Percentiles rank a stretch among this genome's conserved stretches.
Evolutionary conservation across 768 basidiomycete genomes (phyloP).

Genomic region (Termitomyces sp.): DNA sequence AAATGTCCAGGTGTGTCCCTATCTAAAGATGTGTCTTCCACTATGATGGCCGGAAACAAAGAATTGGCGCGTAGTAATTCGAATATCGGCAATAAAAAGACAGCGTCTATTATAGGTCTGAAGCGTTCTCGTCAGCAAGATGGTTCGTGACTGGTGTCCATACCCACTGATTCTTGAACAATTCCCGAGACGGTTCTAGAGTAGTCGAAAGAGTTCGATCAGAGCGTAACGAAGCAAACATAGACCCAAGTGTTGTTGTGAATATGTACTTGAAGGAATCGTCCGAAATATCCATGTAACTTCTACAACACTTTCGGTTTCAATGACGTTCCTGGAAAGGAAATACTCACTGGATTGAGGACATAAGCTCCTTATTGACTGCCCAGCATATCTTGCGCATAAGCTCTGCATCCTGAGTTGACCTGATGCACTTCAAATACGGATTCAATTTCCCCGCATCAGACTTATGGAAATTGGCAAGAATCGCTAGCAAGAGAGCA

Average conservation of each 20-base stretch:
- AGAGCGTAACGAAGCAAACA: conserved; percentile 51
- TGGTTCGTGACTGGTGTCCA: background rate
- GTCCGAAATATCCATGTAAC: conserved; percentile 53
- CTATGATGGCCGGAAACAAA: conserved; percentile 44
- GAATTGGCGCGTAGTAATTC: conserved; percentile 56
- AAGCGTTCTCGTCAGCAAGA: background rate
- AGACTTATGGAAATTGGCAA: conserved; percentile 72
- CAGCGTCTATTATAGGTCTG: conserved; percentile 62
- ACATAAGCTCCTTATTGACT: conserved; percentile 46
- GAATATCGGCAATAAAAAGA: conserved; percentile 56
- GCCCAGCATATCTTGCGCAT: conserved; percentile 61
- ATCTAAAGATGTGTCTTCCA: conserved; percentile 30
- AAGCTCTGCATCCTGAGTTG: conserved; percentile 43
- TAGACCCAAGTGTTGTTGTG: conserved; percentile 45
- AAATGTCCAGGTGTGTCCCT: conserved; percentile 16
- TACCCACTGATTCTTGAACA: conserved; percentile 56
- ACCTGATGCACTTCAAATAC: conserved; percentile 52
- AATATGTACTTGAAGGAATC: conserved; percentile 50
- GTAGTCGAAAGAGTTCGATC: conserved; percentile 50
- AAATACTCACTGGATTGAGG: conserved; percentile 45
- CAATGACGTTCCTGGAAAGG: background rate
- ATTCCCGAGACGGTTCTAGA: conserved; percentile 44
- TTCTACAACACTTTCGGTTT: conserved; percentile 29
- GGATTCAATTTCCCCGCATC: conserved; percentile 69
- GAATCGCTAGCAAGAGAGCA: conserved; percentile 53